phyloP scores from a whole-genome alignment of 2,329 filamentous ascomycete genomes.

The Aureobasidium sp. region DNA sequence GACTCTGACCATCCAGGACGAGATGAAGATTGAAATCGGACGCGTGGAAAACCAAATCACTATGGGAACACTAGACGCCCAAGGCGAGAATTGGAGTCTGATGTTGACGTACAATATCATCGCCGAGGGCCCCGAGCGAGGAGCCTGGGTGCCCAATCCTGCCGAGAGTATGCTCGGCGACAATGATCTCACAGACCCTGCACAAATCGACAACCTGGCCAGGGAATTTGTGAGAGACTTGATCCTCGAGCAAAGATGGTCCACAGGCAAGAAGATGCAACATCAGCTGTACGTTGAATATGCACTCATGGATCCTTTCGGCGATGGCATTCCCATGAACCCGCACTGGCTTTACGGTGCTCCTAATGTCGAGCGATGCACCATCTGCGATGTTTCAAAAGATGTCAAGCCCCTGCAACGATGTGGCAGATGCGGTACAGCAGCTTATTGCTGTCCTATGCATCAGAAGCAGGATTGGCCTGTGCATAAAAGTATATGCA shows the following conservation, averaged over 20 bases:
- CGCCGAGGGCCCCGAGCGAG: not conserved
- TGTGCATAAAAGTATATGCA: constrained; percentile 21
- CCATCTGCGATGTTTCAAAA: constrained; percentile 14
- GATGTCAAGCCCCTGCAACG: constrained; percentile 10
- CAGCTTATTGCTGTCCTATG: constrained; percentile 19
- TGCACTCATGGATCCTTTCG: constrained; percentile 18
- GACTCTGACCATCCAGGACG: constrained; percentile 14
- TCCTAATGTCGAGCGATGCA: constrained; percentile 17
- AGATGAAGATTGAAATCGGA: constrained; percentile 20
- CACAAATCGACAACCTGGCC: constrained; percentile 14
- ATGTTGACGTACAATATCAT: constrained; percentile 18
- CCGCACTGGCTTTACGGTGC: constrained; percentile 21
- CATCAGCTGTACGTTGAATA: constrained; percentile 21
- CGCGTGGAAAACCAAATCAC: constrained; percentile 20
- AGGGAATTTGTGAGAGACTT: constrained; percentile 15
- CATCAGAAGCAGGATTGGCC: constrained; percentile 21
- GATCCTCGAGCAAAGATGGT: constrained; percentile 17
- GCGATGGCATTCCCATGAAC: constrained; percentile 20
- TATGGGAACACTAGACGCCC: constrained; percentile 17
- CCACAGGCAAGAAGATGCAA: constrained; percentile 17
- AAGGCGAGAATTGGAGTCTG: constrained; percentile 18
- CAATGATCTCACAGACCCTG: constrained; percentile 23
- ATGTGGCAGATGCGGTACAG: constrained; percentile 21
- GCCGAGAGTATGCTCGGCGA: not conserved
- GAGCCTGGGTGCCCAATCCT: constrained; percentile 17